These are phyloP conservation scores for Onygenales sp. DNA, from an alignment of 2,329 filamentous ascomycete species.

Conservation along the genomic window DNA sequence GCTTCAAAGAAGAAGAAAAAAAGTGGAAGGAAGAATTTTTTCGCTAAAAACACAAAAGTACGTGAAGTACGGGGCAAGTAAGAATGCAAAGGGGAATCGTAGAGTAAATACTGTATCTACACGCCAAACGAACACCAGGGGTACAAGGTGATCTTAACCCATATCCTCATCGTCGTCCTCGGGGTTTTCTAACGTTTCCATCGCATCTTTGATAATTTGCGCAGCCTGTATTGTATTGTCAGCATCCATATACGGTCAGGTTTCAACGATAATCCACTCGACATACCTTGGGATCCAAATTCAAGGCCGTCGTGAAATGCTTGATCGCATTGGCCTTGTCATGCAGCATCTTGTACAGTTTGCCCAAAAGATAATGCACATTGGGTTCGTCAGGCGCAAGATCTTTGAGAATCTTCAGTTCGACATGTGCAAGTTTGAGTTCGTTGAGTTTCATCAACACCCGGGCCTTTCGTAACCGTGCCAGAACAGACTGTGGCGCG, in stretches of 20 bases:
- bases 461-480: slow-evolving; percentile 86
- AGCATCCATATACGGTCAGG: slow-evolving; percentile 8
- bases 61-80: neutral
- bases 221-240: slow-evolving; percentile 54
- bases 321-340: slow-evolving; percentile 68
- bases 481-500: slow-evolving; percentile 69
- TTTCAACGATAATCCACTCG: neutral
- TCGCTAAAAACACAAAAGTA: neutral
- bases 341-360: slow-evolving; percentile 48
- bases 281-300: slow-evolving; percentile 88
- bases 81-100: neutral
- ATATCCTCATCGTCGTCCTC: slow-evolving; percentile 49
- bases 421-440: slow-evolving; percentile 62
- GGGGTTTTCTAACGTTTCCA: slow-evolving; percentile 80
- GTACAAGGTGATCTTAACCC: slow-evolving; percentile 22
- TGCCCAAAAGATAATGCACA: slow-evolving; percentile 85
- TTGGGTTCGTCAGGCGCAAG: slow-evolving; percentile 90
- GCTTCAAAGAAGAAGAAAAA: neutral
- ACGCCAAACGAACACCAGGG: neutral
- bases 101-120: neutral
- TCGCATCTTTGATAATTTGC: slow-evolving; percentile 90
- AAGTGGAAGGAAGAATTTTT: neutral
- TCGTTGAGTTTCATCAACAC: slow-evolving; percentile 67
- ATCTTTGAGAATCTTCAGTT: slow-evolving; percentile 81
- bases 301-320: slow-evolving; percentile 89